Percentiles rank a stretch among this genome's conserved stretches.
Conservation (phyloP, 2,329 filamentous ascomycete genomes). For the Knufia fluminis region DNA sequence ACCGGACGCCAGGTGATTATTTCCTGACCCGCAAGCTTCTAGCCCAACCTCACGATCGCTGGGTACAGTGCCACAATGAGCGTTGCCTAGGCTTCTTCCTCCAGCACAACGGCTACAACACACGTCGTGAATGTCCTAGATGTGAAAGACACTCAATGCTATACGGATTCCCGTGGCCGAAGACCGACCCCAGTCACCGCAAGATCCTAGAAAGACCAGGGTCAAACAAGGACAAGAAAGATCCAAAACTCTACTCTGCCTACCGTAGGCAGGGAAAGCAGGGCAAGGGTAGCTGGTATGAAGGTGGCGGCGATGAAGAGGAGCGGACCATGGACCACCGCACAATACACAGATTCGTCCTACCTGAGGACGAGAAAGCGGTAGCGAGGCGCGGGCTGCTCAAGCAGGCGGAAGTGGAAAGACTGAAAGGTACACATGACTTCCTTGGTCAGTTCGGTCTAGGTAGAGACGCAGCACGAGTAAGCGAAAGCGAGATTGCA, state of each 20-base stretch:
- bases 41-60: conserved; percentile 64
- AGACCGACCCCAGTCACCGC: conserved; percentile 64
- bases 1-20: conserved; percentile 66
- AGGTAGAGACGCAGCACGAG: neutral
- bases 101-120: conserved; percentile 79
- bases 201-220: conserved; percentile 19
- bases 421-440: conserved; percentile 15
- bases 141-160: conserved; percentile 94
- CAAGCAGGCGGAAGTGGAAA: conserved; percentile 18
- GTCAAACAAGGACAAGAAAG: conserved; percentile 13
- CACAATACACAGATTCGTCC: conserved; percentile 75
- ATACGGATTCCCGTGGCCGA: conserved; percentile 92
- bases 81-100: conserved; percentile 70
- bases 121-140: conserved; percentile 73
- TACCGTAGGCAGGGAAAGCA: conserved; percentile 20
- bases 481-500: conserved; percentile 5
- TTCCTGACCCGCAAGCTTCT: conserved; percentile 69
- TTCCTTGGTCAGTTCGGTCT: neutral
- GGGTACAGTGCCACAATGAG: conserved; percentile 73
- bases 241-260: conserved; percentile 16
- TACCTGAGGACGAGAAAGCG: conserved; percentile 56
- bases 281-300: conserved; percentile 22
- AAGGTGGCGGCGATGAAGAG: conserved; percentile 53
- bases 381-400: conserved; percentile 19
- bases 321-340: conserved; percentile 70